Evolutionary conservation across 495 filamentous ascomycete genomes (phyloP).

Genomic region (Xylaria curta): DNA sequence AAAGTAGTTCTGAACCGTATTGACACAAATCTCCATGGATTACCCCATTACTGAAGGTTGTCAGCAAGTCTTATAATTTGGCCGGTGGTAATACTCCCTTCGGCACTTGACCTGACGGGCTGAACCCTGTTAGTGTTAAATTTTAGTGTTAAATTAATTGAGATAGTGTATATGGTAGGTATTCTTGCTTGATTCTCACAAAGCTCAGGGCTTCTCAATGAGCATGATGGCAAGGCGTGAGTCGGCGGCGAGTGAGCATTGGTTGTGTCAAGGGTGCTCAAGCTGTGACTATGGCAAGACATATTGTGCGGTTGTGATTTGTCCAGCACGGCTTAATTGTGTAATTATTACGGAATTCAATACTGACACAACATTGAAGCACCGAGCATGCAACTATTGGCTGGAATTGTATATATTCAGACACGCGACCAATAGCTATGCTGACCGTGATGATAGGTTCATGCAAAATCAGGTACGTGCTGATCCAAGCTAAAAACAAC

Average conservation of each 20-base stretch:
- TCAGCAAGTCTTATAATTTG: no score
- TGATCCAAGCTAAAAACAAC: conserved; percentile 19
- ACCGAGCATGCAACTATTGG: background rate
- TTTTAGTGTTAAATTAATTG: background rate
- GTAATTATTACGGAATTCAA: background rate
- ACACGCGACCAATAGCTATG: conserved; percentile 10
- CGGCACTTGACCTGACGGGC: background rate
- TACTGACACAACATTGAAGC: background rate
- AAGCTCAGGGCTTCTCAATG: background rate
- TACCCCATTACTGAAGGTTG: no score
- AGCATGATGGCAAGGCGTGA: background rate
- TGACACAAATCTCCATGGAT: background rate
- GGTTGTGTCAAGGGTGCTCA: background rate
- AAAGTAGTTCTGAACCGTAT: background rate
- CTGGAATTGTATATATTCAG: conserved; percentile 22
- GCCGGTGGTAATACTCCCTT: background rate
- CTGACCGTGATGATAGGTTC: background rate
- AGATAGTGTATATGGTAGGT: background rate
- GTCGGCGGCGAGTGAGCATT: background rate
- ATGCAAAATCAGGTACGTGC: conserved; percentile 11
- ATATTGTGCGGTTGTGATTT: background rate
- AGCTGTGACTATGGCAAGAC: background rate
- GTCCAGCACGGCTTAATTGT: background rate
- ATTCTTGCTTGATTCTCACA: background rate
- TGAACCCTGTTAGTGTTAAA: background rate